These are phyloP conservation scores for Dissophora ornata DNA, from an alignment of 192 early-diverging fungal genomes.

Conservation along the genomic window DNA sequence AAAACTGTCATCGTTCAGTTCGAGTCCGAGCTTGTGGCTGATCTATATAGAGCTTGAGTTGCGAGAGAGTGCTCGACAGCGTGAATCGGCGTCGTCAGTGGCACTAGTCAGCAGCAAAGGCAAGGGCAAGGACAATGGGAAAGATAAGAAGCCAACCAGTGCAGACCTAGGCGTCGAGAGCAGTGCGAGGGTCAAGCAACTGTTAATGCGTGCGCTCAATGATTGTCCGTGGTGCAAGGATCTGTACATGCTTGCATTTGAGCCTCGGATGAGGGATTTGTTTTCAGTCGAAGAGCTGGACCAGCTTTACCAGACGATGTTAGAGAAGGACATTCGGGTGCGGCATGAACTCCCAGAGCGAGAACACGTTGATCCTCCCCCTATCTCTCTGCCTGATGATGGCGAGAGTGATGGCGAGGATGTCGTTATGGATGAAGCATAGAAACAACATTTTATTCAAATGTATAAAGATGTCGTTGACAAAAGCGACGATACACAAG, in stretches of 20 bases:
- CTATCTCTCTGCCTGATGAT: too few relatives aligned
- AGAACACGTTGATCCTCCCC: not conserved
- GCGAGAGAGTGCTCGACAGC: constrained; percentile 26
- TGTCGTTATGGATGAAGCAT: too few relatives aligned
- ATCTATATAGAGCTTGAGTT: constrained; percentile 50
- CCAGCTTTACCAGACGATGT: constrained; percentile 46
- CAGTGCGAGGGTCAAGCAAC: constrained; percentile 18
- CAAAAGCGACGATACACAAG: too few relatives aligned
- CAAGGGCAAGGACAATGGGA: constrained; percentile 1
- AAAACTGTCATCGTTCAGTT: constrained; percentile 20
- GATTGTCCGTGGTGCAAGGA: constrained; percentile 54
- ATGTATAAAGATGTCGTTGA: too few relatives aligned
- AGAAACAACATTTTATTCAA: too few relatives aligned
- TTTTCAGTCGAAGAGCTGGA: constrained; percentile 43
- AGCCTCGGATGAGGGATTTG: constrained; percentile 24
- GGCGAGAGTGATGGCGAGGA: too few relatives aligned
- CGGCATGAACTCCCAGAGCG: constrained; percentile 38
- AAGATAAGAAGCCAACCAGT: not conserved
- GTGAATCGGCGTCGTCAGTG: not conserved
- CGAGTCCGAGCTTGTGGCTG: constrained; percentile 45
- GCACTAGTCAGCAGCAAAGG: not conserved
- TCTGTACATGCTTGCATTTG: constrained; percentile 46
- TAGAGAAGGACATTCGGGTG: constrained; percentile 46
- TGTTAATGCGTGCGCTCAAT: constrained; percentile 33
- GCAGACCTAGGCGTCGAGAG: constrained; percentile 7